Evolutionary conservation across 129 eudicot genomes (phyloP), one percentile per base, ranked within the genome.

Genomic region (Helianthus tuberosus): DNA sequence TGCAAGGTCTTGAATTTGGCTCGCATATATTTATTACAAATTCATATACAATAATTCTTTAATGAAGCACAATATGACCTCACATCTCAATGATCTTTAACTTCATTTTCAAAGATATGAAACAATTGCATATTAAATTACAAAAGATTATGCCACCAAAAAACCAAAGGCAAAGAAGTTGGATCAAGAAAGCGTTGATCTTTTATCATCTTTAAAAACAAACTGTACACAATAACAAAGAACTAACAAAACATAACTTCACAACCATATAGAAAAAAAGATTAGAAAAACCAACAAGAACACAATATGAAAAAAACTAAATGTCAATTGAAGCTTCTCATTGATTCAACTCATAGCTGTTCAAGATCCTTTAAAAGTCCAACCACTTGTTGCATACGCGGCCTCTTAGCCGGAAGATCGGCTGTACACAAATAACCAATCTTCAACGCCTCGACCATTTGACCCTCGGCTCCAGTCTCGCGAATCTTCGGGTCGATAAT

Each of bases 331-430:
- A 49, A 49, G 23, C 41, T 55, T 47, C 23, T 85, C 81, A 68
- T 41, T 77, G 52, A 15, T 58, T 73, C 47, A 72, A 23, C 47
- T 73, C 41, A 72, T 44, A 63, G 66, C 75, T 36, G 91, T 86
- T 86, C 95, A 68, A 91, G 84, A 81, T 91, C 97, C 87, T 91
- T 91, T 25, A 91, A 68, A 71, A 91, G 85, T 57, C 97, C 97
- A 72, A 91, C 96, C 6, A 89, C 90, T 79, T 91, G 97, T 20
- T 91, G 97, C 96, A 88, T 91, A 66, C 92, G 88, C 13, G 96
- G 97, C 38, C 97, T 41, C 74, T 91, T 91, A 3, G 78, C 72
- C 6, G 96, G 97, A 23, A 86, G 70, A 32, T 91, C 96, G n/a
- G 97, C 97, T 0, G 97, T 91, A 83, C 97, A 91, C 36, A 91